Evolutionary conservation across 495 filamentous ascomycete genomes (phyloP), one percentile per base, ranked within the genome.

Genomic region (Aspergillus baeticus): DNA sequence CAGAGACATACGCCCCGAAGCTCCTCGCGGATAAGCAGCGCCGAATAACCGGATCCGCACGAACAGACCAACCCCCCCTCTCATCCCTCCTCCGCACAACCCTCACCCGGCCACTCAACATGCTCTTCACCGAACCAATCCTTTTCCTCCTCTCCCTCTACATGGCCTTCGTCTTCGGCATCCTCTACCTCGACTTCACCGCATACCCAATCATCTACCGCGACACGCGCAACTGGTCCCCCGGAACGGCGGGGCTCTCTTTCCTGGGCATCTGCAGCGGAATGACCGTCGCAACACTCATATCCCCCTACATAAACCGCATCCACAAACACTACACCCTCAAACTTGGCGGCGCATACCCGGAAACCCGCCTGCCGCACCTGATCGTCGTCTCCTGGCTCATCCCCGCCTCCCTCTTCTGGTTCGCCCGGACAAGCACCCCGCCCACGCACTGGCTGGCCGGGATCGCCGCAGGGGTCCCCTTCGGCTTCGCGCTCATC

Each of bases 131-230:
- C 10, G 59, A 65, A 31, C 64, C 61, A 1, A 63, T 63, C 18
- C 43, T 62, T 2, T 45, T 67, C 10, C 63, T 81, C 10, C 72
- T 82, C 17, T 78, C 78, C 6, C 43, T 86, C 5, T 89, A 89
- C 67, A 77, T 87, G 59, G 79, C 84, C 20, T 74, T 87, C 51
- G 71, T 80, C 23, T 89, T 87, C 61, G 82, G 85, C 0, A 81
- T 85, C 10, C 70, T 89, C 1, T 91, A 90, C 66, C 75, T 91
- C 15, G 75, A 89, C 21, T 92, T 93, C 70, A 81, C 0, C 85
- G 87, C 13, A 77, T 91, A 2, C 71, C 87, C 20, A 5, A 82
- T 90, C 41, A 81, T 91, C 45, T 91, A 89, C 68, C 70, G 75
- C 6, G 66, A 84, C 23, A 64, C 85, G 43, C 85, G 87, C 10